Conservation (phyloP, 192 early-diverging fungal genomes). For the Geranomyces variabilis region DNA sequence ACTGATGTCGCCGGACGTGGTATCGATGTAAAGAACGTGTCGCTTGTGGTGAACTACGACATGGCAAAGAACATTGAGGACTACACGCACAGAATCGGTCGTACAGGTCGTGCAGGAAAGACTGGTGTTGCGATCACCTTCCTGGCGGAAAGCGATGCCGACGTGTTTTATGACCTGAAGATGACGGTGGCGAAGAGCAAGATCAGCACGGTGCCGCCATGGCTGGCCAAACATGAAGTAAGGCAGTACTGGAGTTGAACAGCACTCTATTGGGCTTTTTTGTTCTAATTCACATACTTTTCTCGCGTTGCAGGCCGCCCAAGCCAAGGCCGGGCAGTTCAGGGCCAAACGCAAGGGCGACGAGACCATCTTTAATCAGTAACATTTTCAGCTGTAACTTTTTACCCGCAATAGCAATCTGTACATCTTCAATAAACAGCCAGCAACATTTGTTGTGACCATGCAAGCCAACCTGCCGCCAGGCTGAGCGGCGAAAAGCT, state of each 20-base stretch:
- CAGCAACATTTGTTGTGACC: too few relatives aligned
- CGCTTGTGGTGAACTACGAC: conserved; percentile 94
- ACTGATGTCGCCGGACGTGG: conserved; percentile 99
- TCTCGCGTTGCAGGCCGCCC: conserved; percentile 66
- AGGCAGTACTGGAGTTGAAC: neutral
- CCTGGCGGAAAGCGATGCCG: conserved; percentile 76
- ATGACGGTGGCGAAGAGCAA: conserved; percentile 75
- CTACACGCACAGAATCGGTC: conserved; percentile 98
- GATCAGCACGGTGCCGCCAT: conserved; percentile 77
- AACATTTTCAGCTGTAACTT: neutral
- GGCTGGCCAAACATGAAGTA: conserved; percentile 77
- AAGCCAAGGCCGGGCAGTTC: conserved; percentile 70
- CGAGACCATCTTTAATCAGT: conserved; percentile 44
- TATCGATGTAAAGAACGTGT: conserved; percentile 98
- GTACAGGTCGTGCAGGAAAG: conserved; percentile 97
- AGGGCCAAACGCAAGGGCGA: conserved; percentile 56
- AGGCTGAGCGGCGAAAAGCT: too few relatives aligned
- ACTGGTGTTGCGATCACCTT: conserved; percentile 91
- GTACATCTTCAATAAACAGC: too few relatives aligned
- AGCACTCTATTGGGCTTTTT: too few relatives aligned
- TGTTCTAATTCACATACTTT: neutral
- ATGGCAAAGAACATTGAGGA: conserved; percentile 99
- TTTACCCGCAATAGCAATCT: too few relatives aligned
- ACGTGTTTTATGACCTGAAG: conserved; percentile 86
- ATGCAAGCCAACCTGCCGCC: too few relatives aligned